A percentile compares a stretch with the other conserved stretches of the same genome.
Evolutionary conservation across 2,329 filamentous ascomycete species (phyloP).

Genomic region (Fusarium sp.): DNA sequence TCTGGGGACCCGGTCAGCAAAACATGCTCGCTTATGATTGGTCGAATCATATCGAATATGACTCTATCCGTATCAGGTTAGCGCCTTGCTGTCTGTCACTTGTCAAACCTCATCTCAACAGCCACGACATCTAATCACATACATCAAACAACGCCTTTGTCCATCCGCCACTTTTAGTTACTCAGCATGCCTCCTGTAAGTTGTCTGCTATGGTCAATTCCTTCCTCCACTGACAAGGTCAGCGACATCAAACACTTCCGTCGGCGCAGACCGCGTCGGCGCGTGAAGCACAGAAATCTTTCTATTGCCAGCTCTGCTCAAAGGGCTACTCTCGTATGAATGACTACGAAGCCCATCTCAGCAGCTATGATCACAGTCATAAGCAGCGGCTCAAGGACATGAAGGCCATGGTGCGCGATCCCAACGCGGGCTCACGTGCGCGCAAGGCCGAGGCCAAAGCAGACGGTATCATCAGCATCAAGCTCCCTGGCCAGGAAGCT

Average conservation of each 20-base stretch:
- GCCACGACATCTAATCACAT: neutral
- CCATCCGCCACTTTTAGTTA: fast-evolving
- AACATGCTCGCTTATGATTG: constrained; percentile 32
- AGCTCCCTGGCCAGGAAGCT: constrained; percentile 56
- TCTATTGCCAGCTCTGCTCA: constrained; percentile 87
- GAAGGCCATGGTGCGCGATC: constrained; percentile 82
- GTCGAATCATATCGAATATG: neutral
- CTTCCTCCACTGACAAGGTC: constrained; percentile 21
- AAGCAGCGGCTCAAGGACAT: constrained; percentile 89
- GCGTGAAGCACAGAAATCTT: constrained; percentile 79
- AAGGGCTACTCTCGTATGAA: constrained; percentile 97
- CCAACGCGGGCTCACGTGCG: constrained; percentile 69
- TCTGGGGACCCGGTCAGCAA: constrained; percentile 36
- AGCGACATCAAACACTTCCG: constrained; percentile 67
- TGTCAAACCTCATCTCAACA: constrained; percentile 14
- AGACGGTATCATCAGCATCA: constrained; percentile 74
- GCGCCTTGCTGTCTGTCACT: constrained; percentile 2
- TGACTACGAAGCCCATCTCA: constrained; percentile 94
- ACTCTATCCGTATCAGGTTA: constrained; percentile 6
- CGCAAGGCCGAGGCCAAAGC: constrained; percentile 76
- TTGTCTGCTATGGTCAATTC: constrained; percentile 53
- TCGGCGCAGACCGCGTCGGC: constrained; percentile 69
- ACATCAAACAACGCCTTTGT: neutral
- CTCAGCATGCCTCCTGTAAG: constrained; percentile 64
- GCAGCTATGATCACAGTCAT: constrained; percentile 94